A percentile compares a stretch with the other conserved stretches of the same genome.
Evolutionary conservation across 805 yeast genomes (phyloP).

Genomic region (Spathaspora hagerdaliae): DNA sequence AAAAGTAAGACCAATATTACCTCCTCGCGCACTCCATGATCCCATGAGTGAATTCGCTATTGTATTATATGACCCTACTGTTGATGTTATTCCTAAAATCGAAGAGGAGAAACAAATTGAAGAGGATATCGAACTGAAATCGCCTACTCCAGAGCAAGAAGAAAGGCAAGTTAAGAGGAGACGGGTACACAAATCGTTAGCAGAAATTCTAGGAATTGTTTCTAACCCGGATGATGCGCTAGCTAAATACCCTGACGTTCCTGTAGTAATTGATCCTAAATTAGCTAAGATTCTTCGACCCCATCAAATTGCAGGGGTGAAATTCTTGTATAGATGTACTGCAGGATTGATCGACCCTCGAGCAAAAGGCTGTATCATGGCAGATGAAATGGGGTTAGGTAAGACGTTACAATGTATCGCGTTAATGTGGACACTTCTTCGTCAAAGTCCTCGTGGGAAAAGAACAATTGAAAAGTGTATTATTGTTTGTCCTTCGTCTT

Average conservation of each 20-base stretch:
- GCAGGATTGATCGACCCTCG: slow-evolving; percentile 78
- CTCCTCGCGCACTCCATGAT: slow-evolving; percentile 94
- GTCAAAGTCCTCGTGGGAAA: slow-evolving; percentile 82
- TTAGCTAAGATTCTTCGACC: slow-evolving; percentile 84
- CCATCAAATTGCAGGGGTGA: slow-evolving; percentile 94
- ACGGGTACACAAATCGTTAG: slow-evolving; percentile 60
- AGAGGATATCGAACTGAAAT: slow-evolving; percentile 6
- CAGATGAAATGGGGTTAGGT: slow-evolving; percentile 98
- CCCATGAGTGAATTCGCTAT: slow-evolving; percentile 92
- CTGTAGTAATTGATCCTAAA: slow-evolving; percentile 92
- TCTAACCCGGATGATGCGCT: slow-evolving; percentile 45
- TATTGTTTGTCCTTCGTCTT: slow-evolving; percentile 91
- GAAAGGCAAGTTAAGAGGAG: slow-evolving; percentile 28
- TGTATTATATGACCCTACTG: slow-evolving; percentile 91
- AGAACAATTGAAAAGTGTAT: slow-evolving; percentile 84
- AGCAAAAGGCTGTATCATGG: slow-evolving; percentile 88
- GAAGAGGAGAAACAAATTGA: slow-evolving; percentile 13
- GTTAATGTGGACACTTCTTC: slow-evolving; percentile 85
- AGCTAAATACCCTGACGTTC: slow-evolving; percentile 73
- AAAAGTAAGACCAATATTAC: slow-evolving; percentile 58
- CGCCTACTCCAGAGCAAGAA: slow-evolving; percentile 11
- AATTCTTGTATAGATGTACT: slow-evolving; percentile 85
- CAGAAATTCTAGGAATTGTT: slow-evolving; percentile 75
- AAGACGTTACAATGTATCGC: slow-evolving; percentile 90
- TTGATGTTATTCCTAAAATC: slow-evolving; percentile 50